phyloP scores from a whole-genome alignment of 805 yeast genomes.

The Suhomyces canberraensis region DNA sequence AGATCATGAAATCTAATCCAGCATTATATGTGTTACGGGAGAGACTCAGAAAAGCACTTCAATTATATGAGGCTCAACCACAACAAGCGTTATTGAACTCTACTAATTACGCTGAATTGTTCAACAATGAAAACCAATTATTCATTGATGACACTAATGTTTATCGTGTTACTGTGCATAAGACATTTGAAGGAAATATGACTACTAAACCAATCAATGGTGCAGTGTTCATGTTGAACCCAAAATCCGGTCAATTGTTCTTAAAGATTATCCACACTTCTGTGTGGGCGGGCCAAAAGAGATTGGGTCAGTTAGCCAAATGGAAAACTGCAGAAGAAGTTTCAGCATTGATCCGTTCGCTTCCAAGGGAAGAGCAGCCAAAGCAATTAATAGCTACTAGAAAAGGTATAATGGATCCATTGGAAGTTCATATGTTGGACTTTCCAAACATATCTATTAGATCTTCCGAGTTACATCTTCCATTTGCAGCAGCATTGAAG shows the following conservation, averaged over 20 bases:
- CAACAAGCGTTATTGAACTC: slow-evolving; percentile 90
- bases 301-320: slow-evolving; percentile 87
- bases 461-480: slow-evolving; percentile 83
- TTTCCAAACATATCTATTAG: slow-evolving; percentile 89
- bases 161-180: slow-evolving; percentile 86
- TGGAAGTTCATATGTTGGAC: slow-evolving; percentile 95
- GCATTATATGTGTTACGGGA: slow-evolving; percentile 89
- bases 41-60: slow-evolving; percentile 90
- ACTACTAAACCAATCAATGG: slow-evolving; percentile 94
- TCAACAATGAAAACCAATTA: slow-evolving; percentile 77
- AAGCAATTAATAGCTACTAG: slow-evolving; percentile 87
- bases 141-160: slow-evolving; percentile 94
- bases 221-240: slow-evolving; percentile 83
- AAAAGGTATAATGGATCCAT: slow-evolving; percentile 88
- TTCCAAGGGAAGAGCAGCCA: slow-evolving; percentile 94
- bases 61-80: slow-evolving; percentile 88
- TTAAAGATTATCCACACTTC: slow-evolving; percentile 88
- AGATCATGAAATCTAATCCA: slow-evolving; percentile 93
- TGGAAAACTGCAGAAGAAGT: slow-evolving; percentile 99
- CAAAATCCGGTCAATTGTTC: slow-evolving; percentile 85
- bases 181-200: slow-evolving; percentile 88
- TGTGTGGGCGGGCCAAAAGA: slow-evolving; percentile 96
- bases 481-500: slow-evolving; percentile 82
- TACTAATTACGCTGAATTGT: slow-evolving; percentile 83
- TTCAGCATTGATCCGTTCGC: slow-evolving; percentile 81